Evolutionary conservation across 495 filamentous ascomycete species (phyloP), one percentile per base, ranked within the genome.

Genomic region (Monascus purpureus): DNA sequence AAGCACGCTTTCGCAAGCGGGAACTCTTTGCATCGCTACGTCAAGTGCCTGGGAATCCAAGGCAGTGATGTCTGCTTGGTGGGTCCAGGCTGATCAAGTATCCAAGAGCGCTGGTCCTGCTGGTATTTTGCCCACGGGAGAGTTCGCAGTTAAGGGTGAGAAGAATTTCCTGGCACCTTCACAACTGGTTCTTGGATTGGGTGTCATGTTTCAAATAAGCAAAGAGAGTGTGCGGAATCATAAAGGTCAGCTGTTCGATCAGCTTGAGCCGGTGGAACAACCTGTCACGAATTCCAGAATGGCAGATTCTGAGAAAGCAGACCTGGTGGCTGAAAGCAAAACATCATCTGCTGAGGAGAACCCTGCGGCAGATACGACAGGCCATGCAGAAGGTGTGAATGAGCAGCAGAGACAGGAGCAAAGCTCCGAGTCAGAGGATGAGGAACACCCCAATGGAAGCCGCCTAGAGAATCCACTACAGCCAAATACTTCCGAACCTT

Each of bases 1-100:
- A 4, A 83, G 82, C 6, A 95, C 90, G 0, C 58, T 97, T 5
- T 79, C 82, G 0, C 90, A 97, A 54, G 88, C 90, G 9, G 90
- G 90, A 1, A 78, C 72, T 31, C 47, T 95, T 12, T 75, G 77
- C 2, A 82, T 96, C 16, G 74, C 79, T 28, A 82, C 81, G 18
- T 94, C 85, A 1, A 76, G 53, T 28, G 87, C 86, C 1, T 97
- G 90, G 90, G 90, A 95, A 31, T 87, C 82, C 0, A 97, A 96
- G 56, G 86, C 85, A 4, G 73, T 80, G 7, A 92, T 95, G 85
- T 75, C 79, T 5, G 86, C 88, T 9, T 97, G 80, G 75, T 97
- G 90, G 90, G 86, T 85, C 0, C 68, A 75, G 29, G 76, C 80
- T 8, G 73, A 82, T 35, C 87, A 96, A 46, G 82, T 96, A 0